Percentiles rank a stretch among this genome's conserved stretches.
These are phyloP conservation scores for Hypoxylon sp. DNA, from an alignment of 2,329 filamentous ascomycete species.

Conservation along the genomic window DNA sequence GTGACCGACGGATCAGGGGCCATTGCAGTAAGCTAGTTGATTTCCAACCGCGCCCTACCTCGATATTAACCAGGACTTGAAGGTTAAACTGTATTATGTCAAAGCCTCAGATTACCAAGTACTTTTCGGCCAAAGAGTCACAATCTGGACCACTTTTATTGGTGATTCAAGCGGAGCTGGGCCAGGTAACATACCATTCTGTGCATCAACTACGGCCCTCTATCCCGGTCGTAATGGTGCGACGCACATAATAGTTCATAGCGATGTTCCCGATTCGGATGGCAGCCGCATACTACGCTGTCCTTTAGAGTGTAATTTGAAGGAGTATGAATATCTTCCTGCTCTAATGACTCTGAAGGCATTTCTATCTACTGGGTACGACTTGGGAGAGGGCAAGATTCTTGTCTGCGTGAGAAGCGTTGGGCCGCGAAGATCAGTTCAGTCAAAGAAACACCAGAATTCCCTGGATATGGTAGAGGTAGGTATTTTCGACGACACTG, in stretches of 20 bases:
- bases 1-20: conserved; percentile 70
- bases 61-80: conserved; percentile 16
- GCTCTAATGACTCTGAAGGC: conserved; percentile 70
- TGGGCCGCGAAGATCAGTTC: conserved; percentile 65
- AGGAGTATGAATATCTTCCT: conserved; percentile 52
- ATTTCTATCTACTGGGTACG: conserved; percentile 68
- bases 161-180: conserved; percentile 60
- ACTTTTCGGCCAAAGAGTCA: conserved; percentile 67
- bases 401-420: conserved; percentile 72
- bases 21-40: conserved; percentile 61
- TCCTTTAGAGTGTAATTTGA: conserved; percentile 61
- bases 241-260: conserved; percentile 68
- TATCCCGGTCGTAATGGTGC: conserved; percentile 69
- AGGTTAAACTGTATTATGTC: conserved; percentile 68
- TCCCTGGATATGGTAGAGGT: conserved; percentile 64
- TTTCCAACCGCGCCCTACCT: neutral
- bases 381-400: conserved; percentile 65
- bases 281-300: conserved; percentile 60
- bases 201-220: conserved; percentile 67
- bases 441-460: conserved; percentile 62
- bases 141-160: conserved; percentile 70
- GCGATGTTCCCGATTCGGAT: conserved; percentile 58
- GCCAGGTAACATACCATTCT: conserved; percentile 55
- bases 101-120: conserved; percentile 58
- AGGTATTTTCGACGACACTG: conserved; percentile 71